Percentiles rank a stretch among this genome's conserved stretches.
Evolutionary conservation across 1,139 yeast genomes (phyloP).

Genomic region (Arxiozyma heterogenica): DNA sequence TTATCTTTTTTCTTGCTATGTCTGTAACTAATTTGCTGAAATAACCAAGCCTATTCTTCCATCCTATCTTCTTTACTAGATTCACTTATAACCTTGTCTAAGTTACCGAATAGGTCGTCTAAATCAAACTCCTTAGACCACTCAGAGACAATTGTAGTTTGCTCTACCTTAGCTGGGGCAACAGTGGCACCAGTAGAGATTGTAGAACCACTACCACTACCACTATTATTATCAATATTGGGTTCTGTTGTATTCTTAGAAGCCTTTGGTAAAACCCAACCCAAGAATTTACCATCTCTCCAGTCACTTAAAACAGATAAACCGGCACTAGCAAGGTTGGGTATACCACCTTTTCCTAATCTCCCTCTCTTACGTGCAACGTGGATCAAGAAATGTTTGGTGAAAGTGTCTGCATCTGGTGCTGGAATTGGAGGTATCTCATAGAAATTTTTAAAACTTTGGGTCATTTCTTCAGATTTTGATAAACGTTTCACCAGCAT

Average conservation of each 20-base stretch:
- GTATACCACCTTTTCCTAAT: conserved; percentile 85
- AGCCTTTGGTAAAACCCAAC: conserved; percentile 82
- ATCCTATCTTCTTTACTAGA: conserved; percentile 17
- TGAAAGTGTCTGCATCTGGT: conserved; percentile 52
- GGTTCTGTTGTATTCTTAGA: conserved; percentile 37
- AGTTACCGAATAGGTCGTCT: conserved; percentile 56
- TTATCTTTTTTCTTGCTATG: too few species aligned
- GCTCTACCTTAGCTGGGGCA: conserved; percentile 46
- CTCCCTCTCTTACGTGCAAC: conserved; percentile 91
- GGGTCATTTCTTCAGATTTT: conserved; percentile 63
- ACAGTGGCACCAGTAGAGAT: conserved; percentile 30
- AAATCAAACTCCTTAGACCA: conserved; percentile 95
- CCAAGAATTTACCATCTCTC: conserved; percentile 91
- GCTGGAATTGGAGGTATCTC: conserved; percentile 72
- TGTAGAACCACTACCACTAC: conserved; percentile 13
- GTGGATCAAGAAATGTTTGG: conserved; percentile 80
- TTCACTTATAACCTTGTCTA: conserved; percentile 27
- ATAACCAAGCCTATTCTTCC: conserved; percentile 6
- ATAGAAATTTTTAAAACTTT: conserved; percentile 63
- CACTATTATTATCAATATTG: conserved; percentile 10
- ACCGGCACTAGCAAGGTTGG: conserved; percentile 82
- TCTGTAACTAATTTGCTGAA: not conserved
- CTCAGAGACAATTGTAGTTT: conserved; percentile 71
- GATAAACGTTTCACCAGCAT: conserved; percentile 68
- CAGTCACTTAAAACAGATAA: conserved; percentile 79